These are phyloP conservation scores for Colletotrichum caudatum DNA, from an alignment of 2,329 filamentous ascomycete species.

Conservation along the genomic window DNA sequence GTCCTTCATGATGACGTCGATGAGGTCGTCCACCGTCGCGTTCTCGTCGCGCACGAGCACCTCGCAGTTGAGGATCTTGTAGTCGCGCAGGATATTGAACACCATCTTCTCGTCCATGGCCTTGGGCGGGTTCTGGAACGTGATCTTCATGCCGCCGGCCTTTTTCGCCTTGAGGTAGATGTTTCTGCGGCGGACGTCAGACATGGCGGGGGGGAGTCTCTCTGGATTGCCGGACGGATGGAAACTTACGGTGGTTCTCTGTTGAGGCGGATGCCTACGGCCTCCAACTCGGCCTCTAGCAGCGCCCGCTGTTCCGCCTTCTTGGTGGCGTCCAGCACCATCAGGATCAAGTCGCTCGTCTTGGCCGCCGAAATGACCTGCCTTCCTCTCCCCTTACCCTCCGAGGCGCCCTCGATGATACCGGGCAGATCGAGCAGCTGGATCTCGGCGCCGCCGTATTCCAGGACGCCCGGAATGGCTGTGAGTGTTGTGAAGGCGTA, in stretches of 20 bases:
- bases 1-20: conserved; percentile 99
- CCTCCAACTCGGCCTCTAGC: conserved; percentile 91
- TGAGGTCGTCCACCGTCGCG: conserved; percentile 96
- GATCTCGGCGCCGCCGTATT: conserved; percentile 98
- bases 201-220: not conserved
- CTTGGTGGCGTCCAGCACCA: conserved; percentile 97
- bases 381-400: conserved; percentile 94
- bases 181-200: conserved; percentile 68
- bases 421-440: conserved; percentile 97
- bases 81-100: conserved; percentile 96
- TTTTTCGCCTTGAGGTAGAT: conserved; percentile 98
- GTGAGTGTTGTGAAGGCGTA: conserved; percentile 98
- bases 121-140: conserved; percentile 90
- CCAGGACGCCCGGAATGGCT: conserved; percentile 95
- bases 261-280: conserved; percentile 94
- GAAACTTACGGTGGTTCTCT: conserved; percentile 82
- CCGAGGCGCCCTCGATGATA: conserved; percentile 96
- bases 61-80: conserved; percentile 98
- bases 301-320: conserved; percentile 91
- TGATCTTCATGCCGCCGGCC: conserved; percentile 98
- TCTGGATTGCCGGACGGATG: not conserved
- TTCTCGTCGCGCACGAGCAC: conserved; percentile 95
- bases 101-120: conserved; percentile 97
- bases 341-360: conserved; percentile 96
- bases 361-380: conserved; percentile 99